Evolutionary conservation across 495 filamentous ascomycete species (phyloP).

Genomic region (Venustampulla echinocandica): DNA sequence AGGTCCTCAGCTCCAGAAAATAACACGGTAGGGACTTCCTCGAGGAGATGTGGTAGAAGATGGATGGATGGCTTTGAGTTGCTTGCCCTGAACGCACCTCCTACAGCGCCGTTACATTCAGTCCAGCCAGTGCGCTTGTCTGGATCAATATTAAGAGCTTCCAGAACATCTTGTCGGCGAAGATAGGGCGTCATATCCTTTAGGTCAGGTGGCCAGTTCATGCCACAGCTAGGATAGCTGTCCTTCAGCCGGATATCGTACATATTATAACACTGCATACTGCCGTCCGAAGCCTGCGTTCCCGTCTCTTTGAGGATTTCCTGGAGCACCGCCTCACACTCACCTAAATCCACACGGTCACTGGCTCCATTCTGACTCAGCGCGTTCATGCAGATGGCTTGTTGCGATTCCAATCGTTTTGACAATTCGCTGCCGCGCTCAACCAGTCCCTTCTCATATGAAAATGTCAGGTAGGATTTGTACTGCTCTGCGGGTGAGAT

Average conservation of each 20-base stretch:
- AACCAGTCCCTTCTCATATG: slow-evolving; percentile 65
- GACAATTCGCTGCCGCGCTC: slow-evolving; percentile 54
- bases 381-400: slow-evolving; percentile 52
- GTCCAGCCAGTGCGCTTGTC: slow-evolving; percentile 80
- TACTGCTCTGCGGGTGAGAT: slow-evolving; percentile 87
- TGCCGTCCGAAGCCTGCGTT: slow-evolving; percentile 36
- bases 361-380: slow-evolving; percentile 44
- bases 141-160: slow-evolving; percentile 73
- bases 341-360: slow-evolving; percentile 53
- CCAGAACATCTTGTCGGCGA: slow-evolving; percentile 64
- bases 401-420: slow-evolving; percentile 57
- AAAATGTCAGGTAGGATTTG: slow-evolving; percentile 72
- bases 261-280: slow-evolving; percentile 70
- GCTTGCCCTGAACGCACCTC: slow-evolving; percentile 52
- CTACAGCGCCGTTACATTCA: slow-evolving; percentile 81
- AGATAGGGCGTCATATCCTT: slow-evolving; percentile 70
- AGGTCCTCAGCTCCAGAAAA: slow-evolving; percentile 92
- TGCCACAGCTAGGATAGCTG: slow-evolving; percentile 67
- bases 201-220: slow-evolving; percentile 93
- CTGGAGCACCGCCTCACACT: slow-evolving; percentile 69
- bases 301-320: slow-evolving; percentile 54
- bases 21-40: slow-evolving; percentile 66
- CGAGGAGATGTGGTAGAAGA: slow-evolving; percentile 68
- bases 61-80: slow-evolving; percentile 64
- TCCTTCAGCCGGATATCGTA: slow-evolving; percentile 86